phyloP scores from a whole-genome alignment of 2,329 filamentous ascomycete genomes.

The Aspergillus brunneoviolaceus region DNA sequence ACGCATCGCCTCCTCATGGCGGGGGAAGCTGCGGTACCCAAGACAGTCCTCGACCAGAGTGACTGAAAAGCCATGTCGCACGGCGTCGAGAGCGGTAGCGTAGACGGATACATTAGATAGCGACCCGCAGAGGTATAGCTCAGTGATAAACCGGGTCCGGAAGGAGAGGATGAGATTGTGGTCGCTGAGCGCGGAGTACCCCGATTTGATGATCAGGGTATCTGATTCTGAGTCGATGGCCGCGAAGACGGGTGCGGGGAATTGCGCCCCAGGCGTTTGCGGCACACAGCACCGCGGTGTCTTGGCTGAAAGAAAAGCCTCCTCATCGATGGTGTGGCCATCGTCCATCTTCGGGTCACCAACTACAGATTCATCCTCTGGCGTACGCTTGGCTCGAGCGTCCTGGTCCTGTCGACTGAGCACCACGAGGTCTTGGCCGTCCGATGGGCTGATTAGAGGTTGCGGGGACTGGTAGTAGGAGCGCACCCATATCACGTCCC shows the following conservation, averaged over 20 bases:
- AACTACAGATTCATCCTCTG: slow-evolving; percentile 21
- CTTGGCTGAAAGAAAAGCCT: slow-evolving; percentile 44
- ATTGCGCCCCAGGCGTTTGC: slow-evolving; percentile 48
- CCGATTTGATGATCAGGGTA: slow-evolving; percentile 64
- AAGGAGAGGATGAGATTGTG: slow-evolving; percentile 73
- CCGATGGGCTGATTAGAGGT: slow-evolving; percentile 50
- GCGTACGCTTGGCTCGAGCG: slow-evolving; percentile 7
- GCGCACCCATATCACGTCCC: slow-evolving; percentile 80
- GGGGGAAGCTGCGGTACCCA: slow-evolving; percentile 68
- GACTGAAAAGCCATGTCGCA: slow-evolving; percentile 81
- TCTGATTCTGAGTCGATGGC: slow-evolving; percentile 54
- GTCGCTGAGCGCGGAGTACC: slow-evolving; percentile 84
- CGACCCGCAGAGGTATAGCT: slow-evolving; percentile 84
- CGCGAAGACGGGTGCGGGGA: slow-evolving; percentile 50
- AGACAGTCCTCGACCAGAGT: slow-evolving; percentile 86
- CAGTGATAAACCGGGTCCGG: slow-evolving; percentile 81
- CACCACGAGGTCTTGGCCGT: slow-evolving; percentile 48
- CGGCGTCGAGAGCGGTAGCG: slow-evolving; percentile 87
- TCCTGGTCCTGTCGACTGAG: slow-evolving; percentile 41
- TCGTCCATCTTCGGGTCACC: not conserved
- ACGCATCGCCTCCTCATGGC: slow-evolving; percentile 69
- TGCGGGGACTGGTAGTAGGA: slow-evolving; percentile 69
- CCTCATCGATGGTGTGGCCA: slow-evolving; percentile 32
- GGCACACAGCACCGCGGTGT: slow-evolving; percentile 40
- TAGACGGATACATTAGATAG: slow-evolving; percentile 86